Evolutionary conservation across 179 eudicot genomes (phyloP).

Genomic region (Spergularia azorica): DNA sequence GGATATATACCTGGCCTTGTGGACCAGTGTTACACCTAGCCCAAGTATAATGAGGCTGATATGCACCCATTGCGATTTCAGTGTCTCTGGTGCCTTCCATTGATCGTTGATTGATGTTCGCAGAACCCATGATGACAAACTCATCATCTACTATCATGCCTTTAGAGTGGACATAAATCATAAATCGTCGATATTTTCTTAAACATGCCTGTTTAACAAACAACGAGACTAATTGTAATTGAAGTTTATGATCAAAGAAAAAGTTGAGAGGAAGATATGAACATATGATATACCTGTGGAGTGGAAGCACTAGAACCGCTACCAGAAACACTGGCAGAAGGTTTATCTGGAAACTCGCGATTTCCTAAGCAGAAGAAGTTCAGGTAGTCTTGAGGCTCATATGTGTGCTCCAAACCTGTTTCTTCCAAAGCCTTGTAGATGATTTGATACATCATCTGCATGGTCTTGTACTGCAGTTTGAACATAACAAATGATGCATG

Average conservation of each 20-base stretch:
- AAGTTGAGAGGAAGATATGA: not conserved
- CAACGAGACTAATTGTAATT: too few species aligned
- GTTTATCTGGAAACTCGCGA: slow-evolving; percentile 41
- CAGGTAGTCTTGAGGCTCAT: slow-evolving; percentile 77
- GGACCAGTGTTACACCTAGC: slow-evolving; percentile 28
- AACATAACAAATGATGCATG: too few species aligned
- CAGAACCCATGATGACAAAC: slow-evolving; percentile 41
- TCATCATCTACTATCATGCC: slow-evolving; percentile 54
- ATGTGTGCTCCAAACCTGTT: slow-evolving; percentile 51
- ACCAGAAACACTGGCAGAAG: slow-evolving; percentile 14
- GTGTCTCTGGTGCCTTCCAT: slow-evolving; percentile 51
- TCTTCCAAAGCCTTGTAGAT: slow-evolving; percentile 73
- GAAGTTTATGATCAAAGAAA: not conserved
- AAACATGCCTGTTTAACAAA: slow-evolving; percentile 22
- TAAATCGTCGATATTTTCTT: slow-evolving; percentile 35
- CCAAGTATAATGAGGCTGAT: slow-evolving; percentile 45
- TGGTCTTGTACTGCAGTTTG: slow-evolving; percentile 59
- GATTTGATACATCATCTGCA: slow-evolving; percentile 83
- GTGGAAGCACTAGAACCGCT: slow-evolving; percentile 31
- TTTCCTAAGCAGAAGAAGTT: slow-evolving; percentile 79
- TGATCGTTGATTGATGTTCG: slow-evolving; percentile 47
- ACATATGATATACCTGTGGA: slow-evolving; percentile 36
- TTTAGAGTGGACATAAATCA: slow-evolving; percentile 48
- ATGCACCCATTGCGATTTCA: slow-evolving; percentile 52
- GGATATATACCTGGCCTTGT: slow-evolving; percentile 38